phyloP scores from a whole-genome alignment of 2,329 filamentous ascomycete species.

The Hymenotorrendiella dingleyae region DNA sequence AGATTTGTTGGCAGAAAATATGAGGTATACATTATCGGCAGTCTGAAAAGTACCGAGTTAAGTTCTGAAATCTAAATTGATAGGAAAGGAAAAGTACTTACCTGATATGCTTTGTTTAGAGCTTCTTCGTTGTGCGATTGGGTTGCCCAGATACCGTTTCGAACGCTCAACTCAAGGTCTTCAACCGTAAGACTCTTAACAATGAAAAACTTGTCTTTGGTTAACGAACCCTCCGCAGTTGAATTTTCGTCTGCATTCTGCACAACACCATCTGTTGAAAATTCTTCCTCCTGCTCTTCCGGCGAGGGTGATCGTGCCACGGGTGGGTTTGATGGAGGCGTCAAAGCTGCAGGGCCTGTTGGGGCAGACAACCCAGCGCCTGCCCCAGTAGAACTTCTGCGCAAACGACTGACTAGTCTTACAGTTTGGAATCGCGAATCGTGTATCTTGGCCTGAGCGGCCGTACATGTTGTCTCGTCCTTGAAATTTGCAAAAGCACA shows the following conservation, averaged over 20 bases:
- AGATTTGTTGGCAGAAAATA: slow-evolving; percentile 96
- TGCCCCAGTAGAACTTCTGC: slow-evolving; percentile 45
- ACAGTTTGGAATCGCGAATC: slow-evolving; percentile 86
- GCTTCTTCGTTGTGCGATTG: slow-evolving; percentile 87
- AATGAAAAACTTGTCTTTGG: slow-evolving; percentile 77
- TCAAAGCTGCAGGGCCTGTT: slow-evolving; percentile 27
- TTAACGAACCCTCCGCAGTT: slow-evolving; percentile 3
- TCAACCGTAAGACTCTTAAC: slow-evolving; percentile 89
- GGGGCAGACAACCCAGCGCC: slow-evolving; percentile 24
- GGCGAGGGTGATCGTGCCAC: slow-evolving; percentile 22
- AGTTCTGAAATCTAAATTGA: too few relatives aligned
- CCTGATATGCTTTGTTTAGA: slow-evolving; percentile 78
- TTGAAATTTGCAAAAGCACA: slow-evolving; percentile 96
- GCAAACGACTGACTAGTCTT: slow-evolving; percentile 76
- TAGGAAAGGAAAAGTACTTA: slow-evolving; percentile 35
- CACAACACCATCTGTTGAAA: slow-evolving; percentile 3
- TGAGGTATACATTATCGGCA: slow-evolving; percentile 78
- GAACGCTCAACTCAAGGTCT: slow-evolving; percentile 83
- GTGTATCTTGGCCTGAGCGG: slow-evolving; percentile 78
- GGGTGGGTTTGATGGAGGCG: slow-evolving; percentile 18
- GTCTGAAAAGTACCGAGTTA: slow-evolving; percentile 41
- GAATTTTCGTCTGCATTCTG: slow-evolving; percentile 9
- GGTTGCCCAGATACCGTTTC: slow-evolving; percentile 86
- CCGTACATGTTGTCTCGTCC: slow-evolving; percentile 67
- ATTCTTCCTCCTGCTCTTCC: slow-evolving; percentile 32